Evolutionary conservation across 2,329 filamentous ascomycete genomes (phyloP).

Genomic region (Fusarium piperis): DNA sequence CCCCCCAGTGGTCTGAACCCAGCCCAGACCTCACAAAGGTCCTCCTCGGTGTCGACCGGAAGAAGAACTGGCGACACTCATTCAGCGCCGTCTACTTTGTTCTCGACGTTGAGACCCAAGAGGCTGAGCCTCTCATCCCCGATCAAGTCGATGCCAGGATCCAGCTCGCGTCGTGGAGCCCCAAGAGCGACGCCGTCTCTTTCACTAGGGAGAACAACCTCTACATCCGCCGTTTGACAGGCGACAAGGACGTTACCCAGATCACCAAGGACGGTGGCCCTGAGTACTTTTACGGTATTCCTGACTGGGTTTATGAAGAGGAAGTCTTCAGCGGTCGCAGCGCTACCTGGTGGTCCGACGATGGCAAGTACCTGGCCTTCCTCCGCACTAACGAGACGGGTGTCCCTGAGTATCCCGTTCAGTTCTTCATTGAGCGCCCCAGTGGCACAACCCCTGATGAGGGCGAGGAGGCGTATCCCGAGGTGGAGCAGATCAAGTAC

Average conservation of each 20-base stretch:
- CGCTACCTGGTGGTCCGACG: conserved; percentile 94
- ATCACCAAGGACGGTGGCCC: conserved; percentile 89
- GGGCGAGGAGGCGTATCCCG: conserved; percentile 89
- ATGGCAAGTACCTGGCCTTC: conserved; percentile 90
- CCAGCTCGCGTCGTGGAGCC: conserved; percentile 91
- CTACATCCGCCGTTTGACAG: conserved; percentile 73
- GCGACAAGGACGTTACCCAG: conserved; percentile 67
- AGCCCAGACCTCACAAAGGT: conserved; percentile 89
- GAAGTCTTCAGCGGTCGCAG: conserved; percentile 74
- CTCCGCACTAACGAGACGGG: conserved; percentile 91
- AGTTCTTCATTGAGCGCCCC: conserved; percentile 91
- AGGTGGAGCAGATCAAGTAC: conserved; percentile 93
- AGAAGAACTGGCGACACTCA: conserved; percentile 90
- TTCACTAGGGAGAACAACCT: conserved; percentile 93
- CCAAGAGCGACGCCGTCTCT: conserved; percentile 84
- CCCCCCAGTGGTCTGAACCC: conserved; percentile 73
- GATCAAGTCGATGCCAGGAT: conserved; percentile 70
- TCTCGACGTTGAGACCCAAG: conserved; percentile 86
- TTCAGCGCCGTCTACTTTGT: conserved; percentile 90
- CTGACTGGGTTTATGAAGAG: conserved; percentile 95
- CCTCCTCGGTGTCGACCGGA: conserved; percentile 76
- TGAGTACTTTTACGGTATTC: conserved; percentile 93
- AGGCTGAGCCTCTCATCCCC: conserved; percentile 80
- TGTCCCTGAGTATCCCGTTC: conserved; percentile 90
- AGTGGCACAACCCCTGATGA: conserved; percentile 72